Evolutionary conservation across 345 rosid species (phyloP).

Genomic region (Camelina neglecta): DNA sequence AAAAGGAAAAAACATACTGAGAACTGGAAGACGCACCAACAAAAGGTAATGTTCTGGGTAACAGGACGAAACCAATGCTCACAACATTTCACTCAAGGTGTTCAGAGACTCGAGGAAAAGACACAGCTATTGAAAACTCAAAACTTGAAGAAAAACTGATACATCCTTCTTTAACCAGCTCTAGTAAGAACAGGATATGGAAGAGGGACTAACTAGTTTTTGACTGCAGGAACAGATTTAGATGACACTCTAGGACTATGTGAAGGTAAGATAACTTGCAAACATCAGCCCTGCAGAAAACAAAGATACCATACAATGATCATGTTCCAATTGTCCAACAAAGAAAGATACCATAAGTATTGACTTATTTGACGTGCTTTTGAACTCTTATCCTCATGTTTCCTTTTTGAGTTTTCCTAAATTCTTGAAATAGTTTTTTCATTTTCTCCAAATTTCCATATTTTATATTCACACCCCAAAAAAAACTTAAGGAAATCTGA

Average conservation of each 20-base stretch:
- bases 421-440: constrained; percentile 3
- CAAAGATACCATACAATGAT: constrained; percentile 27
- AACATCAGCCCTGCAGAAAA: constrained; percentile 62
- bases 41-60: constrained; percentile 44
- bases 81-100: constrained; percentile 48
- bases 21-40: constrained; percentile 39
- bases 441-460: constrained; percentile 23
- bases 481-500: not conserved
- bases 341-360: constrained; percentile 44
- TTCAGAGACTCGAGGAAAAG: constrained; percentile 44
- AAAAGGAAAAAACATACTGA: constrained; percentile 52
- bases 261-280: constrained; percentile 50
- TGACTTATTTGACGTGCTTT: constrained; percentile 53
- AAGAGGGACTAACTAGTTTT: constrained; percentile 40
- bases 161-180: constrained; percentile 46
- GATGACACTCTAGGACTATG: constrained; percentile 47
- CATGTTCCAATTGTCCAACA: not conserved
- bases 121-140: constrained; percentile 46
- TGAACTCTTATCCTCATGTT: not conserved
- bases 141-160: constrained; percentile 40
- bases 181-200: constrained; percentile 47
- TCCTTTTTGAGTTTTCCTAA: constrained; percentile 28
- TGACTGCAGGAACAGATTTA: constrained; percentile 42
- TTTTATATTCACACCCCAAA: not conserved
- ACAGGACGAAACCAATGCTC: constrained; percentile 46